These are phyloP conservation scores for Misopates orontium DNA, from an alignment of 257 asterid species.

Conservation along the genomic window DNA sequence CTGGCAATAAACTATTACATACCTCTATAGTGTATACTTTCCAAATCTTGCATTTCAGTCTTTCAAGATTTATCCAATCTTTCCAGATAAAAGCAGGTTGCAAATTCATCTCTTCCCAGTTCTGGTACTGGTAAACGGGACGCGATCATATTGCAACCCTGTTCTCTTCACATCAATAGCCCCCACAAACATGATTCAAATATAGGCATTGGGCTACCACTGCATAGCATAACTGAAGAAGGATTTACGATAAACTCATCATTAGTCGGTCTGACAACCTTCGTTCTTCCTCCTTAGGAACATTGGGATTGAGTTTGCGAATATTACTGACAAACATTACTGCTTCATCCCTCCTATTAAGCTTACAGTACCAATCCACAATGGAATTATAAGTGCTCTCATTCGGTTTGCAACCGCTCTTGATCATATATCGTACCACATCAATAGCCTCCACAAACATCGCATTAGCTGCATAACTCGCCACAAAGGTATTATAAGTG, in stretches of 20 bases:
- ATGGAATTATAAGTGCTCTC: slow-evolving; percentile 78
- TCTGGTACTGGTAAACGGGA: background rate
- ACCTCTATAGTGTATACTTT: slow-evolving; percentile 6
- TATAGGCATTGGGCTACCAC: slow-evolving; percentile 2
- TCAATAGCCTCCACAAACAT: slow-evolving; percentile 88
- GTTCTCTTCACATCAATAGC: too few species aligned
- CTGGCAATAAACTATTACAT: slow-evolving; percentile 1
- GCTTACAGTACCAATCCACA: slow-evolving; percentile 76
- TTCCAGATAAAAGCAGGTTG: too few species aligned
- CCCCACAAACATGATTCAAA: background rate
- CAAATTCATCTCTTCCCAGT: background rate
- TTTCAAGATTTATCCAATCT: too few species aligned
- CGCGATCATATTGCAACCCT: background rate
- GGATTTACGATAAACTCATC: slow-evolving; percentile 35
- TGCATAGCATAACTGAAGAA: background rate
- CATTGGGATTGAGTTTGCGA: slow-evolving; percentile 61
- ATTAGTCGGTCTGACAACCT: slow-evolving; percentile 59
- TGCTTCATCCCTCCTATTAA: slow-evolving; percentile 72
- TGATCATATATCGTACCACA: slow-evolving; percentile 78
- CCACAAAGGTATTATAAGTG: slow-evolving; percentile 78
- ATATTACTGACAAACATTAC: slow-evolving; percentile 56
- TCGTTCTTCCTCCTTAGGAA: slow-evolving; percentile 65
- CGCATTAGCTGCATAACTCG: slow-evolving; percentile 65
- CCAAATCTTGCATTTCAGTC: slow-evolving; percentile 1
- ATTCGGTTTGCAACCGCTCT: slow-evolving; percentile 78